Evolutionary conservation across 352 stramenopile genomes (phyloP), one percentile per base, ranked within the genome.

Genomic region (Phytophthora meadii): DNA sequence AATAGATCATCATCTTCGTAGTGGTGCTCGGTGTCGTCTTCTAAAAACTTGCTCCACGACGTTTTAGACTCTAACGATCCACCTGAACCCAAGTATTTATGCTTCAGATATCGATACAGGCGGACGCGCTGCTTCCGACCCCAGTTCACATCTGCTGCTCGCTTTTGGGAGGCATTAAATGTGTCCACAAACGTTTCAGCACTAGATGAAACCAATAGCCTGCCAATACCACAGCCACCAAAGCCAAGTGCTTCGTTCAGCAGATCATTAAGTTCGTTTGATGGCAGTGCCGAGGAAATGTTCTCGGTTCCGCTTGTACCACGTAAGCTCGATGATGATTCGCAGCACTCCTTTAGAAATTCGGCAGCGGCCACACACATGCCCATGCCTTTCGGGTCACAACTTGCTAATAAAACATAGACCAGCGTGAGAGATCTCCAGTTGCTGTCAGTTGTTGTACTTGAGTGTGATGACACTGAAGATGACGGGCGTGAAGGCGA

Each of bases 81-180:
- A 15, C 53, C 50, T 9, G 57, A 69, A 0, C 79, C 74, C 3
- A 81, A 76, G 47, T 88, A 95, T 44, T 90, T 91, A 40, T 68
- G 64, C 47, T 92, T 88, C 12, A 95, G 54, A 58, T 89, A 83
- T 7, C 66, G 60, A 58, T 89, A 93, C 25, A 95, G 41, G 1
- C 74, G 70, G 6, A 74, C 44, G 10, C 87, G 82, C 42, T 93
- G 81, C 25, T 72, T 72, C 5, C 68, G 65, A 10, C 85, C 85
- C 87, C 85, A 95, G 34, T 85, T 81, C 5, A 95, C 84, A 60
- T 95, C 87, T 5, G 84, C 87, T 12, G 87, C 83, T 34, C 79
- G 72, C 53, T 84, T 92, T 19, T 88, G 60, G 25, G 87, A 70
- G 0, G 82, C 74, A 51, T 95, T 95, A 44, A 95, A 95, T 6